Conservation (phyloP, 352 stramenopile species). For the Phytophthora citricola region DNA sequence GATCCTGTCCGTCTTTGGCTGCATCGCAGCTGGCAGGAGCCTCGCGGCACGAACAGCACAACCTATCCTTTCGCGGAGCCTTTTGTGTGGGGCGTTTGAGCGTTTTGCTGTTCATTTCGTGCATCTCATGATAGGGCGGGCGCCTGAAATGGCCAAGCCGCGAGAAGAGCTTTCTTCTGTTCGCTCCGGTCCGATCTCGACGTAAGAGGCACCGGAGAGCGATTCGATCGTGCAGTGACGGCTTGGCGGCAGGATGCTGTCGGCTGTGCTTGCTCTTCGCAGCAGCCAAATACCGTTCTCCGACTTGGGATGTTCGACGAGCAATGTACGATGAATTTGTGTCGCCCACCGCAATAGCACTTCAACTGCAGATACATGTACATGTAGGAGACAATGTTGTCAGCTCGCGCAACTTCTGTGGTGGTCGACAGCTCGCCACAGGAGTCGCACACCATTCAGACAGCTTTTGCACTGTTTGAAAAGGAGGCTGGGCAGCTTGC, state of each 20-base stretch:
- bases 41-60: slow-evolving; percentile 31
- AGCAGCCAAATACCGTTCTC: no score
- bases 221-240: background rate
- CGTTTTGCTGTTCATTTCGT: slow-evolving; percentile 22
- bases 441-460: background rate
- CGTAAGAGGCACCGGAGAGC: background rate
- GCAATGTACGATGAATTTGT: no score
- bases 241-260: background rate
- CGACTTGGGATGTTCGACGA: no score
- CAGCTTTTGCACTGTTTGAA: slow-evolving; percentile 16
- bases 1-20: slow-evolving; percentile 23
- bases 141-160: slow-evolving; percentile 4
- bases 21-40: slow-evolving; percentile 13
- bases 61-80: slow-evolving; percentile 19
- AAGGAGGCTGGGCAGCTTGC: background rate
- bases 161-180: slow-evolving; percentile 16
- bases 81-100: slow-evolving; percentile 4
- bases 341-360: no score
- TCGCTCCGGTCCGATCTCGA: slow-evolving; percentile 15
- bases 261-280: no score
- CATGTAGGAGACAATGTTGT: background rate
- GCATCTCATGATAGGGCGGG: slow-evolving; percentile 36
- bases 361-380: no score
- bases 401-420: background rate
- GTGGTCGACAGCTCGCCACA: background rate